Conservation (phyloP, 176 grass and related monocot genomes). For the Aegilops tauschii region DNA sequence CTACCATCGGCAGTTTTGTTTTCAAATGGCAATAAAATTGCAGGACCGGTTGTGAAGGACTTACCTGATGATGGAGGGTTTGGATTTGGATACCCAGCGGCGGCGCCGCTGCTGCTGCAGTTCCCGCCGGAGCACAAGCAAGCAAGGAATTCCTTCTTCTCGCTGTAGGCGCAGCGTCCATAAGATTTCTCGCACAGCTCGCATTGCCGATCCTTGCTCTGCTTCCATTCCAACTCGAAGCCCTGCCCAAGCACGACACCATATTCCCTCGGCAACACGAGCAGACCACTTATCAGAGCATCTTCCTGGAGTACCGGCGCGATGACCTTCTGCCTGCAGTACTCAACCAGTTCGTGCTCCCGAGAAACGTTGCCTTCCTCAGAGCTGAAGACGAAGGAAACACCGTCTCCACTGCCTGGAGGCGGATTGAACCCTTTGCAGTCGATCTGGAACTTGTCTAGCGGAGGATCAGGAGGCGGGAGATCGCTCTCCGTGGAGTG, state of each 20-base stretch:
- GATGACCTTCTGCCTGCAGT: fast-evolving
- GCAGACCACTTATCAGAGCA: fast-evolving
- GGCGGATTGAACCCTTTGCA: fast-evolving
- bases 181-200: fast-evolving
- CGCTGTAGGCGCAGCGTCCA: constrained; percentile 15
- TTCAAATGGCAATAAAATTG: too few relatives aligned
- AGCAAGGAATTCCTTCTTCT: neutral
- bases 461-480: fast-evolving
- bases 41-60: neutral
- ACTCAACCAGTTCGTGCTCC: fast-evolving
- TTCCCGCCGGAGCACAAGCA: constrained; percentile 38
- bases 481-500: fast-evolving
- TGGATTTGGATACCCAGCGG: fast-evolving
- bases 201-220: neutral
- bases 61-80: neutral
- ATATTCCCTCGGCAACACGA: neutral
- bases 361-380: fast-evolving
- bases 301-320: neutral
- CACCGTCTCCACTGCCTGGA: fast-evolving
- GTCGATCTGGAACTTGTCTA: fast-evolving
- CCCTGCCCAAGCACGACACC: neutral
- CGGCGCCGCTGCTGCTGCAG: neutral
- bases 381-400: neutral
- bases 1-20: too few relatives aligned
- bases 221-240: constrained; percentile 36